These are phyloP conservation scores for Sordariomycetes sp. DNA, from an alignment of 2,329 filamentous ascomycete genomes.

Conservation along the genomic window DNA sequence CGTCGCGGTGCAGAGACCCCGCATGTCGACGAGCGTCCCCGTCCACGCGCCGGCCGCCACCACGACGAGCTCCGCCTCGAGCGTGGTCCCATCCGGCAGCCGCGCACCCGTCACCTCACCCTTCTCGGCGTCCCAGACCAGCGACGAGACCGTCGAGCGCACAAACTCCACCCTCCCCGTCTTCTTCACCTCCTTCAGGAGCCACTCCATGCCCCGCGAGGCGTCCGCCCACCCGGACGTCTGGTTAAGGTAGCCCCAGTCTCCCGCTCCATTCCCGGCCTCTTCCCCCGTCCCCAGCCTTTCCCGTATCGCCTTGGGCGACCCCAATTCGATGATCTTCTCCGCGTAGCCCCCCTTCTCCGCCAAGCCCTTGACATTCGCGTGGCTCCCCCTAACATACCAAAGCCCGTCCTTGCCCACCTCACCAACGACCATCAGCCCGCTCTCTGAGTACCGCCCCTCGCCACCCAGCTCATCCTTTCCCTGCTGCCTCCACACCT, in stretches of 20 bases:
- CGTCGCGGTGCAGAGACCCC: conserved; percentile 64
- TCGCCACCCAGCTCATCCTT: conserved; percentile 40
- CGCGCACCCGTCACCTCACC: conserved; percentile 32
- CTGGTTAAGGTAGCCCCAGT: conserved; percentile 61
- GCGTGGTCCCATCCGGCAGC: conserved; percentile 30
- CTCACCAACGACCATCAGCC: conserved; percentile 51
- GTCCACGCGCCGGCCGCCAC: conserved; percentile 86
- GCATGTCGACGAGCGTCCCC: conserved; percentile 60
- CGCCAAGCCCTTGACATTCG: conserved; percentile 43
- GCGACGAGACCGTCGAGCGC: conserved; percentile 29
- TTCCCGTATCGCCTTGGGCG: conserved; percentile 25
- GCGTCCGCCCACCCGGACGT: conserved; percentile 73
- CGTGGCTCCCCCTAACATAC: conserved; percentile 47
- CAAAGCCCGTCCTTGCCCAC: conserved; percentile 29
- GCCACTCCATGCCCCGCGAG: conserved; percentile 52
- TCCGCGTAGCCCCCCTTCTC: conserved; percentile 20
- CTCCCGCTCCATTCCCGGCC: conserved; percentile 34
- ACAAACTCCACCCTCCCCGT: conserved; percentile 43
- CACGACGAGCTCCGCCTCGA: conserved; percentile 60
- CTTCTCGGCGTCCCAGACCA: conserved; percentile 23
- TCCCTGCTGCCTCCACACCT: conserved; percentile 50
- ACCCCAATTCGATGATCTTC: conserved; percentile 30
- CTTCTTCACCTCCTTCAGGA: conserved; percentile 38
- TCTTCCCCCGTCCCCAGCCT: conserved; percentile 25
- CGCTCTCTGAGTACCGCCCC: conserved; percentile 57